Evolutionary conservation across 192 early-diverging fungal genomes (phyloP), one percentile per base, ranked within the genome.

Genomic region (Geranomyces variabilis): DNA sequence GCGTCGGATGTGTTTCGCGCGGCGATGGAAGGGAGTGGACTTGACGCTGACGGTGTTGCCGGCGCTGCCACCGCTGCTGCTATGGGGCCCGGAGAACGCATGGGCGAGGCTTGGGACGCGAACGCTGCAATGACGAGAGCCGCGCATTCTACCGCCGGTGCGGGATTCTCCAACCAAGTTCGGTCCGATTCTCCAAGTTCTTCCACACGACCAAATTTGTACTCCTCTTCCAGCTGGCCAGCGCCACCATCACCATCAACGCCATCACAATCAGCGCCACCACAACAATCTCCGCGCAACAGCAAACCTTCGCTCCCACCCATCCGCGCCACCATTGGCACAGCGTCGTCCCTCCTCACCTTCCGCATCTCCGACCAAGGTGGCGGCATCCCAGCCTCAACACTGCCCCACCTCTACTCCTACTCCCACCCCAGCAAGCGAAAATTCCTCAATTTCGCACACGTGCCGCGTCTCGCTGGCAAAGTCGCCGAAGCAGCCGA

Each of bases 301-400:
- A 41, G 10, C 36, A 61, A n/a, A n/a, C n/a, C n/a, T n/a, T n/a
- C 75, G 15, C 87, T 90, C 22, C 96, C 95, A 44, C 90, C 93
- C 1, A 93, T 96, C 65, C 82, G 81, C 44, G 89, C 96, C 17
- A 98, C 96, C 14, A 84, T 95, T 58, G 93, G 92, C 73, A 80
- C 87, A 49, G 86, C 87, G 71, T 79, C 86, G 43, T 83, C 78
- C 28, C 90, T 92, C 73, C 86, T 98, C 55, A 87, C 90, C 4
- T 92, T 98, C 75, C 88, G 96, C n/a, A 80, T 98, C 28, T 95
- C 93, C 4, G 96, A 98, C 77, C 88, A 94, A 82, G 92, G 94
- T 45, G 94, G 94, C 29, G 96, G 96, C 17, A 94, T 98, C 63
- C 62, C 77, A 29, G 79, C 83, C 14, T 76, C 83, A 0, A 76